These are phyloP conservation scores for Cenchrus purpureus DNA, from an alignment of 176 grass and related monocot genomes.

Conservation along the genomic window DNA sequence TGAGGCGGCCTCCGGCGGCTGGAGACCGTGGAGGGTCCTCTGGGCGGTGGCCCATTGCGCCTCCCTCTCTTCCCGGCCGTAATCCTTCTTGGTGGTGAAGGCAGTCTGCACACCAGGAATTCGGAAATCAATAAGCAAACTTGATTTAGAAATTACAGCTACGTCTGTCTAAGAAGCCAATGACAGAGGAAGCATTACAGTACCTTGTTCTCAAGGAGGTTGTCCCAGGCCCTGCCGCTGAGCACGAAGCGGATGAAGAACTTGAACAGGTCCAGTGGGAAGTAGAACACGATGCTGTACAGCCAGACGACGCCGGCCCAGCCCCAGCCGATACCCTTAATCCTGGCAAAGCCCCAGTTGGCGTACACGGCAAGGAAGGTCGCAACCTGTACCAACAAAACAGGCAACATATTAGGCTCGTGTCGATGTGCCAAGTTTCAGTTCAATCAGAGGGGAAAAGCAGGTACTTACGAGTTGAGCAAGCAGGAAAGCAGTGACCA, in stretches of 20 bases:
- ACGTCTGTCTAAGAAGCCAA: not conserved
- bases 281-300: conserved; percentile 87
- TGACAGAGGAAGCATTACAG: not conserved
- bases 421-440: not conserved
- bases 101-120: conserved; percentile 52
- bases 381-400: conserved; percentile 55
- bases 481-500: conserved; percentile 75
- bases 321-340: conserved; percentile 92
- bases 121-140: not conserved
- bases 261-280: conserved; percentile 85
- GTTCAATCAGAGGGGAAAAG: not conserved
- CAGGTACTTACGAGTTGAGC: conserved; percentile 78
- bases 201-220: conserved; percentile 92
- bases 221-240: conserved; percentile 94
- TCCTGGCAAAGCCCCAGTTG: conserved; percentile 90
- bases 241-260: conserved; percentile 92
- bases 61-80: conserved; percentile 85
- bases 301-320: conserved; percentile 99
- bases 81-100: conserved; percentile 99
- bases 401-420: not conserved
- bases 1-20: conserved; percentile 57
- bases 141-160: not conserved
- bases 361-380: conserved; percentile 92
- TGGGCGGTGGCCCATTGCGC: conserved; percentile 93
- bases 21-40: conserved; percentile 96